Evolutionary conservation across 2,329 filamentous ascomycete genomes (phyloP).

Genomic region (Botrytis aclada): DNA sequence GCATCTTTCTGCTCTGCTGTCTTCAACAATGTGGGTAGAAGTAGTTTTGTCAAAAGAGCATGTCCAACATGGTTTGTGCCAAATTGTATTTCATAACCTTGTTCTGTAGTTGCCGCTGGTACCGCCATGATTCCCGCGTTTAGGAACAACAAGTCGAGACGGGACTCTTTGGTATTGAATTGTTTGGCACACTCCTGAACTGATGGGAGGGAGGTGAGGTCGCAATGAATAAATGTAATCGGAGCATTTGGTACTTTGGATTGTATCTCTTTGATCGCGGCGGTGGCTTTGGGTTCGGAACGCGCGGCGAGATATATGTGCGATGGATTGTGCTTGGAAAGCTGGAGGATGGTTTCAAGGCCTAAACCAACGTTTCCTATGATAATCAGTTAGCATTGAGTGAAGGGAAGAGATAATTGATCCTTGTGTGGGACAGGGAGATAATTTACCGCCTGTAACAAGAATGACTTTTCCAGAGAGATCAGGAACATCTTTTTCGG

Average conservation of each 20-base stretch:
- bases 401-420: not conserved
- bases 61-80: slow-evolving; percentile 50
- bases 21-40: slow-evolving; percentile 38
- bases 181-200: slow-evolving; percentile 42
- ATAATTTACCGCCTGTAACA: slow-evolving; percentile 20
- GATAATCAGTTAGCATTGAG: not conserved
- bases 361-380: slow-evolving; percentile 46
- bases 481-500: slow-evolving; percentile 38
- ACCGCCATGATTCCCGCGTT: slow-evolving; percentile 47
- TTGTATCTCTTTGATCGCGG: slow-evolving; percentile 41
- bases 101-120: slow-evolving; percentile 40
- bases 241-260: slow-evolving; percentile 23
- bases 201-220: slow-evolving; percentile 46
- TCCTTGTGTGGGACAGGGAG: not conserved
- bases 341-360: slow-evolving; percentile 41
- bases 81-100: slow-evolving; percentile 50
- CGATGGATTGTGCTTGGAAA: slow-evolving; percentile 43
- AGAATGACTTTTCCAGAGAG: slow-evolving; percentile 44
- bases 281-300: slow-evolving; percentile 39
- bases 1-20: slow-evolving; percentile 26
- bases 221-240: slow-evolving; percentile 29
- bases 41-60: slow-evolving; percentile 42
- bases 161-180: slow-evolving; percentile 39
- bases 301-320: slow-evolving; percentile 42
- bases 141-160: slow-evolving; percentile 46